Base-by-base conservation (phyloP, 2,329 filamentous ascomycete species). In the Cordyceps cateniannulata region DNA sequence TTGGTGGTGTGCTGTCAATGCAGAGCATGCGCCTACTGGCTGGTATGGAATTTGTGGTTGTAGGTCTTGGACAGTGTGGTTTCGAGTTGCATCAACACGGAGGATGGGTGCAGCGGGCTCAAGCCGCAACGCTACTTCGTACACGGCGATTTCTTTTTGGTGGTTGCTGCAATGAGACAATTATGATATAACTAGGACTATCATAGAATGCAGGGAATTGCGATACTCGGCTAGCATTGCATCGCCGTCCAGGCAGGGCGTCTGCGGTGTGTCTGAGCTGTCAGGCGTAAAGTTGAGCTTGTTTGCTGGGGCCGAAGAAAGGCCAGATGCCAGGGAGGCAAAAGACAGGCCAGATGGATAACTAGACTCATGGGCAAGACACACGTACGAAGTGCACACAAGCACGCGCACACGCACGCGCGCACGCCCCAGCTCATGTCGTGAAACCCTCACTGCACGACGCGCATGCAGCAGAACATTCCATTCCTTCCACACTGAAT, bases 211-310 rank as follows among this genome's bases (percentile, higher is more conserved):
- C 32, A 51, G 35, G 10, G 12, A 14, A 35, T 53, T 40, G 53
- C 18, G 53, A 47, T 45, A 45, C 40, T 55, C 16, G 18, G 25
- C 12, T 47, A 40, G 53, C 40, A 55, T 55, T 44, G 51, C 22
- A 42, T 20, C 12, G n/a, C 18, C 42, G 27, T 20, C 7, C 18
- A 50, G 22, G 18, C 48, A 20, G 10, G 35, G 22, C 14, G 35
- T 18, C 24, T 27, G 51, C 24, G 18, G 53, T 56, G 44, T 18
- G 35, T 38, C 6, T 42, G 5, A 29, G 27, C 54, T 57, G 44
- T 4, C 54, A 57, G 54, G 54, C 54, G 44, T 57, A 57, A 57
- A 57, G 10, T 49, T 57, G 54, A 57, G 54, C 54, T 57, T 57
- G 54, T 57, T 57, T 44, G 44, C 44, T 57, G 53, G 53, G 25